Base-by-base conservation (phyloP, 805 yeast species). In the Nakazawaea pomicola region DNA sequence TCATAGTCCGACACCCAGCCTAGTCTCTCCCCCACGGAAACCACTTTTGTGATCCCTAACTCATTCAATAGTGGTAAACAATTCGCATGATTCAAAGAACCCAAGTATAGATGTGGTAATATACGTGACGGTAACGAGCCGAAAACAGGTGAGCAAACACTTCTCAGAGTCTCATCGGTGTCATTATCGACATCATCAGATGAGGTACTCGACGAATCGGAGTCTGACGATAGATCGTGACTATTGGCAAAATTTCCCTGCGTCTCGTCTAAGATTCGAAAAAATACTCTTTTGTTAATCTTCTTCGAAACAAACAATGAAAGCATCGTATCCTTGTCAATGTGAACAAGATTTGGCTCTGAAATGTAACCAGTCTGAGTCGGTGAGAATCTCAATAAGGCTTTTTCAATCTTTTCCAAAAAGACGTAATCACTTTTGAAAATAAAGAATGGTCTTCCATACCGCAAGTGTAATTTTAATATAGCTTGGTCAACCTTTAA, bases 41-140 rank as follows among this genome's bases (percentile, higher is more conserved):
- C 80, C 10, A 91, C 72, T 43, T 84, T 76, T 14, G 70, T 73
- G 43, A 91, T 87, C 0, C 86, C 88, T 10, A 91, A 61, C 41
- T 70, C 71, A 21, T 64, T 60, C 41, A 91, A 64, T 48, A 91
- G 59, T 2, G 77, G 74, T 5, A 82, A 70, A 48, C 80, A 76
- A 43, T 78, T 79, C 4, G 97, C 97, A 62, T 91, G 96, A 35
- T 63, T 74, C 41, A 89, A 64, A 3, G 93, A 81, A 1, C 98
- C 98, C 40, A 91, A 65, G 54, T 89, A 91, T 46, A 91, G 59
- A 58, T 90, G 90, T 1, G 91, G 85, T 40, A 90, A 61, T 4
- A 91, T 82, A 39, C 85, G 65, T 0, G 96, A 88, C 1, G 98
- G 98, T 18, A 91, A 56, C 2, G 95, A 70, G 18, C 97, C 89